Percentiles rank a stretch among this genome's conserved stretches.
phyloP scores from a whole-genome alignment of 1,139 yeast genomes.

The Hansenula lynferdii region DNA sequence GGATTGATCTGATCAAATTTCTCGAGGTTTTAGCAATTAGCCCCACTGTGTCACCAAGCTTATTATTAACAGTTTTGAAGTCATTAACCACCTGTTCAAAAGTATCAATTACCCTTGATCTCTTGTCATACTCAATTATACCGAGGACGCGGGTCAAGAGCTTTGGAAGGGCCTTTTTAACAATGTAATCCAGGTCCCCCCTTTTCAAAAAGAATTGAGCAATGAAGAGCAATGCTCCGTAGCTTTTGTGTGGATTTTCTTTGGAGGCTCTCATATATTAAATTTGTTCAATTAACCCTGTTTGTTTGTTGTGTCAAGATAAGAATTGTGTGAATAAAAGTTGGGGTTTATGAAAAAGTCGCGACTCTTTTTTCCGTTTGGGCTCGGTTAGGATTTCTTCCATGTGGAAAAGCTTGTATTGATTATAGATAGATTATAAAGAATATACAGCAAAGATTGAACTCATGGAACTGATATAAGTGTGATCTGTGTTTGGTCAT shows the following conservation, averaged over 20 bases:
- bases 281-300: too few species aligned
- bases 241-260: slow-evolving; percentile 2
- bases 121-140: neutral
- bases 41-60: neutral
- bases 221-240: slow-evolving; percentile 10
- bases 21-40: neutral
- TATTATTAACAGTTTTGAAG: neutral
- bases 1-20: neutral
- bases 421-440: too few species aligned
- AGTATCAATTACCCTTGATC: neutral
- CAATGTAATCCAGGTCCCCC: neutral
- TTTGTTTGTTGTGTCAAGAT: too few species aligned
- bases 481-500: too few species aligned
- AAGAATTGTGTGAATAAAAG: too few species aligned
- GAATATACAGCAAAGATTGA: too few species aligned
- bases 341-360: too few species aligned
- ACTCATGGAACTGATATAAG: too few species aligned
- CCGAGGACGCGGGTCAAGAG: neutral
- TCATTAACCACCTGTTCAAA: neutral
- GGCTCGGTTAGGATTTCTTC: too few species aligned
- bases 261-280: too few species aligned
- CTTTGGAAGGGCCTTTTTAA: neutral
- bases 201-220: slow-evolving; percentile 14
- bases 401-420: too few species aligned
- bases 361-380: too few species aligned